phyloP scores from a whole-genome alignment of 2,329 filamentous ascomycete species.

The Xylaria sp. region DNA sequence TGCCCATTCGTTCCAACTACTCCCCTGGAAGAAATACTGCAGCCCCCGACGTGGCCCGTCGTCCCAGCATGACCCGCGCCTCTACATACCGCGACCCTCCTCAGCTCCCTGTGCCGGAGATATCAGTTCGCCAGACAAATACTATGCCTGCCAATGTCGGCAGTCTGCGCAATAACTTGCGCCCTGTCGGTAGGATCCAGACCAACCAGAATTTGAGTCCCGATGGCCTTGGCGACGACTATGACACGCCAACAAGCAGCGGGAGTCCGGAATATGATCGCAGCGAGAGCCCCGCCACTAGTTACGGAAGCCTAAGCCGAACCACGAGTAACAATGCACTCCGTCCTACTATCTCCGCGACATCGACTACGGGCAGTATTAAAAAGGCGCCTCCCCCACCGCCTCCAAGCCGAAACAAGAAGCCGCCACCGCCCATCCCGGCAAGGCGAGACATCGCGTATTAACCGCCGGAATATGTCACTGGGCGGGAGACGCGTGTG shows the following conservation, averaged over 20 bases:
- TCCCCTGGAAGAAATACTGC: constrained; percentile 41
- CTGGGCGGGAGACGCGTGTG: not conserved
- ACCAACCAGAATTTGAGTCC: constrained; percentile 52
- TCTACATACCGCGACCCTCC: constrained; percentile 47
- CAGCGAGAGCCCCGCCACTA: constrained; percentile 65
- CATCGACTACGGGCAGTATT: constrained; percentile 29
- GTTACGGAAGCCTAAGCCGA: constrained; percentile 63
- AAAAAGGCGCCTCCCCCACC: constrained; percentile 59
- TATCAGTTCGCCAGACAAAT: constrained; percentile 40
- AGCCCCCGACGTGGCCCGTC: constrained; percentile 45
- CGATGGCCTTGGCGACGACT: constrained; percentile 61
- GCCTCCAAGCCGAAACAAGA: constrained; percentile 61
- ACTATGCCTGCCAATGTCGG: constrained; percentile 48
- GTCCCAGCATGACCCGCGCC: constrained; percentile 45
- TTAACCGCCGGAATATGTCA: constrained; percentile 15
- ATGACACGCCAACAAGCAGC: constrained; percentile 61
- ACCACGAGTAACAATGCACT: constrained; percentile 53
- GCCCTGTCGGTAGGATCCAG: constrained; percentile 58
- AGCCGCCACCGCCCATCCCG: constrained; percentile 64
- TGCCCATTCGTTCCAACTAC: constrained; percentile 56
- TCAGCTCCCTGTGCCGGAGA: constrained; percentile 40
- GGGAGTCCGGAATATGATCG: constrained; percentile 63
- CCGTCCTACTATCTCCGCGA: constrained; percentile 26
- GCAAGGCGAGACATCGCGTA: constrained; percentile 48
- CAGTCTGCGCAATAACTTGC: constrained; percentile 55